Evolutionary conservation across 2,329 filamentous ascomycete genomes (phyloP).

Genomic region (Fusarium multiceps): DNA sequence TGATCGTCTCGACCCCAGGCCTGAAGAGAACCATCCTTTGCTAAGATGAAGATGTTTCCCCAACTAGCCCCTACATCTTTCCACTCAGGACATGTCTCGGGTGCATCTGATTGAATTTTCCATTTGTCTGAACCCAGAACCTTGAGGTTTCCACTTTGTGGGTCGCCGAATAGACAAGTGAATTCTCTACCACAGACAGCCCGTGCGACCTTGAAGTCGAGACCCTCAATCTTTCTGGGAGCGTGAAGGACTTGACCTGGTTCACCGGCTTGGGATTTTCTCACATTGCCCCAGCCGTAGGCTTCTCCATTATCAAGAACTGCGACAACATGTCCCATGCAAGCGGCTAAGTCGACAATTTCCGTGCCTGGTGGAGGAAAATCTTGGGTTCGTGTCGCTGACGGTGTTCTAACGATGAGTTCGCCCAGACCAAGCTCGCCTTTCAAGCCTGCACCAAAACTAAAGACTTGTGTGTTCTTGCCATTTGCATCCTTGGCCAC

Average conservation of each 20-base stretch:
- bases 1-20: conserved; percentile 90
- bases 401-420: conserved; percentile 60
- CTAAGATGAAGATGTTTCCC: conserved; percentile 81
- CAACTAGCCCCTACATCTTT: conserved; percentile 80
- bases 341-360: conserved; percentile 75
- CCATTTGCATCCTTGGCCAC: conserved; percentile 60
- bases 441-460: conserved; percentile 73
- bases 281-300: conserved; percentile 89
- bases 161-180: conserved; percentile 74
- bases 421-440: conserved; percentile 78
- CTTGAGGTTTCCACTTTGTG: conserved; percentile 66
- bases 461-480: conserved; percentile 65
- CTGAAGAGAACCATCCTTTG: conserved; percentile 67
- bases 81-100: conserved; percentile 67
- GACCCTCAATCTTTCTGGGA: conserved; percentile 70
- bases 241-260: conserved; percentile 63
- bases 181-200: conserved; percentile 88
- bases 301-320: conserved; percentile 80
- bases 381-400: conserved; percentile 61
- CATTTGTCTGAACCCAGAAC: conserved; percentile 83
- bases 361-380: conserved; percentile 72
- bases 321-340: conserved; percentile 81
- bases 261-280: conserved; percentile 84
- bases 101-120: conserved; percentile 69
- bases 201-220: conserved; percentile 70